A percentile compares a stretch with the other conserved stretches of the same genome.
phyloP scores from a whole-genome alignment of 139 green algal genomes.

The Bryopsis sp. region DNA sequence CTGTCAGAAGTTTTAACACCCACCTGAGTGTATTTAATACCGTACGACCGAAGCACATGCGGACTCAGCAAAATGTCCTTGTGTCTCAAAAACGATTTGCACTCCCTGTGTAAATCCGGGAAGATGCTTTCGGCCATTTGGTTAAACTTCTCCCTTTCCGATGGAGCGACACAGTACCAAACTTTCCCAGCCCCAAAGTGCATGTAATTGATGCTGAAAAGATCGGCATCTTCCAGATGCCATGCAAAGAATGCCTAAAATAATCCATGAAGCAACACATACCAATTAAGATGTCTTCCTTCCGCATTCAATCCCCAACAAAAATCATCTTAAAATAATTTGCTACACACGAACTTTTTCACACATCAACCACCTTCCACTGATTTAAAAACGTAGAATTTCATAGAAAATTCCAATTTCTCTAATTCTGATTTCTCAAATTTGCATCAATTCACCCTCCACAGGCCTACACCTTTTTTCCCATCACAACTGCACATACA shows the following conservation, averaged over 20 bases:
- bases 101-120: slow-evolving; percentile 33
- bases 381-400: too few species aligned
- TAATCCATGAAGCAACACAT: too few species aligned
- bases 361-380: too few species aligned
- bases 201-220: slow-evolving; percentile 91
- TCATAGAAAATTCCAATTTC: too few species aligned
- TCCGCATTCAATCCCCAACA: too few species aligned
- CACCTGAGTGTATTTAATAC: slow-evolving; percentile 37
- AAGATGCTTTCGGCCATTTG: slow-evolving; percentile 48
- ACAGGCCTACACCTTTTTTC: too few species aligned
- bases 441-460: too few species aligned
- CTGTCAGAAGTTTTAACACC: too few species aligned
- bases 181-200: slow-evolving; percentile 88
- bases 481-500: slow-evolving; percentile 15
- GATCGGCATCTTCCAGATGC: slow-evolving; percentile 80
- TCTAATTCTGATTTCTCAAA: too few species aligned
- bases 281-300: too few species aligned
- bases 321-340: too few species aligned
- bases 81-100: slow-evolving; percentile 52
- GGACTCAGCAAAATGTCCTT: slow-evolving; percentile 61
- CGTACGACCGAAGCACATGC: slow-evolving; percentile 32
- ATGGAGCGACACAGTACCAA: slow-evolving; percentile 66
- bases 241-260: slow-evolving; percentile 23
- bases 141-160: slow-evolving; percentile 51
- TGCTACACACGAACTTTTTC: too few species aligned